Evolutionary conservation across 495 filamentous ascomycete species (phyloP).

Genomic region (Trichocladium uniseriatum): DNA sequence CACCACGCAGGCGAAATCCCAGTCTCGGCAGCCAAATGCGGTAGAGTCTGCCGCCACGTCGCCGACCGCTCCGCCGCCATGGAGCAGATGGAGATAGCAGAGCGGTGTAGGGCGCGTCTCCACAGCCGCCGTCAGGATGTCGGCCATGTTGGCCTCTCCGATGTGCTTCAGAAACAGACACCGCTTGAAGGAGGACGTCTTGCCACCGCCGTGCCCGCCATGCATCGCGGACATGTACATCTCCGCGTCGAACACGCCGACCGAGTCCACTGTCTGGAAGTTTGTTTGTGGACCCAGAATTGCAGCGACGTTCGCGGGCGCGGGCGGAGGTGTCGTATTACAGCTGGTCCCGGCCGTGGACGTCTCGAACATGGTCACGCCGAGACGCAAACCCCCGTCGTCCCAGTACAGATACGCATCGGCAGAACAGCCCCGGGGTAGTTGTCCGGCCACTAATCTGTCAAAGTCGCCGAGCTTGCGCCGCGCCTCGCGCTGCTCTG

Average conservation of each 20-base stretch:
- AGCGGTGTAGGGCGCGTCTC: constrained; percentile 43
- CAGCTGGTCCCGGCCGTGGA: constrained; percentile 20
- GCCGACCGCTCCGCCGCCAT: constrained; percentile 47
- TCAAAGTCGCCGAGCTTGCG: constrained; percentile 38
- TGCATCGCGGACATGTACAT: constrained; percentile 57
- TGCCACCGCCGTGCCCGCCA: constrained; percentile 47
- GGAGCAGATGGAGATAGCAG: constrained; percentile 56
- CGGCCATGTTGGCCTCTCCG: constrained; percentile 30
- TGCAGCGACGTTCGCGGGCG: constrained; percentile 12
- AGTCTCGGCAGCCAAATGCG: constrained; percentile 56
- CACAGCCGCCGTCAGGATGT: constrained; percentile 38
- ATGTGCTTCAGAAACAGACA: constrained; percentile 52
- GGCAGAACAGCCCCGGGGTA: constrained; percentile 40
- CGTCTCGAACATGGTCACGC: constrained; percentile 46
- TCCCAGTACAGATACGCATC: constrained; percentile 53
- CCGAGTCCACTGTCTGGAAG: constrained; percentile 35
- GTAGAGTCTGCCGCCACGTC: constrained; percentile 41
- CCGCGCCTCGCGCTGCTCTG: constrained; percentile 27
- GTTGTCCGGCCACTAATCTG: constrained; percentile 31
- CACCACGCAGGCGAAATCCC: constrained; percentile 55
- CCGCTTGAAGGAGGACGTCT: constrained; percentile 57
- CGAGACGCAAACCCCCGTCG: constrained; percentile 39
- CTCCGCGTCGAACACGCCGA: constrained; percentile 49
- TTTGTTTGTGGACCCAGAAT: constrained; percentile 32
- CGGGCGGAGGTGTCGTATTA: constrained; percentile 10